phyloP scores from a whole-genome alignment of 495 filamentous ascomycete genomes.

The Aspergillus bridgeri region DNA sequence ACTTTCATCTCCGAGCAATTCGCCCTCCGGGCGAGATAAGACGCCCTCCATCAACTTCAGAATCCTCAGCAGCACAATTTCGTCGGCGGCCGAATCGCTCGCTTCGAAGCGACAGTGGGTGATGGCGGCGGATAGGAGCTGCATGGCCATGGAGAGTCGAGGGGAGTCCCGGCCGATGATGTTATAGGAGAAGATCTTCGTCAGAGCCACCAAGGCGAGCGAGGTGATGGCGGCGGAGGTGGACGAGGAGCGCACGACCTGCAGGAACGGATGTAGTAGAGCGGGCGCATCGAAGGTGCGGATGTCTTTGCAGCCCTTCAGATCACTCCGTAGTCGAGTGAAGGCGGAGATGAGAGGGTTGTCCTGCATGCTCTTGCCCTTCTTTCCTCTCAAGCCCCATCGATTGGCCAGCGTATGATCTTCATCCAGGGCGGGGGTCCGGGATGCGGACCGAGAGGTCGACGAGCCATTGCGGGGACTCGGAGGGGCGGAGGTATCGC shows the following conservation, averaged over 20 bases:
- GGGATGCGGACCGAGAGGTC: slow-evolving; percentile 15
- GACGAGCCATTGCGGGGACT: slow-evolving; percentile 34
- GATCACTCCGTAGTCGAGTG: slow-evolving; percentile 79
- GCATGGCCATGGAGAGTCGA: slow-evolving; percentile 86
- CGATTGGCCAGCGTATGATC: slow-evolving; percentile 57
- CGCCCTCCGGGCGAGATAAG: slow-evolving; percentile 87
- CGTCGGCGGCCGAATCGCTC: slow-evolving; percentile 88
- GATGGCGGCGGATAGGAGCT: slow-evolving; percentile 87
- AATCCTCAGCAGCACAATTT: slow-evolving; percentile 90
- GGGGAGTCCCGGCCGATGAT: slow-evolving; percentile 81
- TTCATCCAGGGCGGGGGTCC: slow-evolving; percentile 31
- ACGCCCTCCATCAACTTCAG: slow-evolving; percentile 97
- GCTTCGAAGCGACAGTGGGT: slow-evolving; percentile 98
- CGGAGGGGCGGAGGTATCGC: slow-evolving; percentile 36
- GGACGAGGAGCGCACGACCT: slow-evolving; percentile 94
- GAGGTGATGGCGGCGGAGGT: slow-evolving; percentile 96
- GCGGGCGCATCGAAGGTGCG: slow-evolving; percentile 84
- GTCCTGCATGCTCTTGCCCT: slow-evolving; percentile 97
- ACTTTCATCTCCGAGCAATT: slow-evolving; percentile 89
- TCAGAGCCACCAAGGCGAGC: slow-evolving; percentile 88
- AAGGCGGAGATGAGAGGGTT: slow-evolving; percentile 97
- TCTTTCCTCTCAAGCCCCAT: slow-evolving; percentile 95
- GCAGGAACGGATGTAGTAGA: slow-evolving; percentile 90
- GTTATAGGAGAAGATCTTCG: slow-evolving; percentile 95
- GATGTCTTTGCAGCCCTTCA: slow-evolving; percentile 93